phyloP scores from a whole-genome alignment of 2,329 filamentous ascomycete genomes.

The Aspergillus sp. region DNA sequence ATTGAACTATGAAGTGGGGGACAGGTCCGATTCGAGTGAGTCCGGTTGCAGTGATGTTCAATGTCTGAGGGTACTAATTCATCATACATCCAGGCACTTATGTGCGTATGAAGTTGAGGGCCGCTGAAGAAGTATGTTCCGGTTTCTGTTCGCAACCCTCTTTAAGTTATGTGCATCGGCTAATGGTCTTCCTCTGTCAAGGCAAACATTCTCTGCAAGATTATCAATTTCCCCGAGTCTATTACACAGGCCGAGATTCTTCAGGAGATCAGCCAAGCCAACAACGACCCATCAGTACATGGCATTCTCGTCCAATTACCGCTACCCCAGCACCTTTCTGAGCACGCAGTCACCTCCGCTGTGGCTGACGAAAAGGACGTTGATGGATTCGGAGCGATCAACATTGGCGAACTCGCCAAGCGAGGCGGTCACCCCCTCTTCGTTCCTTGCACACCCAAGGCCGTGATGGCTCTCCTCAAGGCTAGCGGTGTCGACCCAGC shows the following conservation, averaged over 20 bases:
- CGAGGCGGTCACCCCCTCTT: conserved; percentile 86
- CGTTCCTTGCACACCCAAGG: conserved; percentile 93
- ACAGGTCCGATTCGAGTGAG: conserved; percentile 88
- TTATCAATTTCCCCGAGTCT: conserved; percentile 78
- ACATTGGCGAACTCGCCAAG: conserved; percentile 97
- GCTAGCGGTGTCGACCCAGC: conserved; percentile 78
- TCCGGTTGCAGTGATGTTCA: conserved; percentile 18
- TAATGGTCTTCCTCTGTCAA: conserved; percentile 36
- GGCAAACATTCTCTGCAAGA: conserved; percentile 86
- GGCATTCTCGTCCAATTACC: conserved; percentile 94
- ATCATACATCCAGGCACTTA: conserved; percentile 68
- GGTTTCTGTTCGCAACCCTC: neutral
- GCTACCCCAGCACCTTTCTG: conserved; percentile 82
- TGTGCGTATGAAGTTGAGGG: conserved; percentile 99
- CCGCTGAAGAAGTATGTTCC: conserved; percentile 74
- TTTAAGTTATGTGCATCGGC: neutral
- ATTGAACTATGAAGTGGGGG: conserved; percentile 65
- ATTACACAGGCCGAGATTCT: conserved; percentile 84
- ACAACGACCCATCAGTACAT: conserved; percentile 82
- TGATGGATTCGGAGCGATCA: conserved; percentile 89
- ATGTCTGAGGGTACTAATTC: conserved; percentile 23
- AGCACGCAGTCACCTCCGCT: conserved; percentile 85
- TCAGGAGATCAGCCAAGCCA: conserved; percentile 75
- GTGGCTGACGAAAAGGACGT: conserved; percentile 96
- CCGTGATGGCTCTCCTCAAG: conserved; percentile 88